These are phyloP conservation scores for Ploettnerulaceae sp. DNA, from an alignment of 2,329 filamentous ascomycete genomes.

Conservation along the genomic window DNA sequence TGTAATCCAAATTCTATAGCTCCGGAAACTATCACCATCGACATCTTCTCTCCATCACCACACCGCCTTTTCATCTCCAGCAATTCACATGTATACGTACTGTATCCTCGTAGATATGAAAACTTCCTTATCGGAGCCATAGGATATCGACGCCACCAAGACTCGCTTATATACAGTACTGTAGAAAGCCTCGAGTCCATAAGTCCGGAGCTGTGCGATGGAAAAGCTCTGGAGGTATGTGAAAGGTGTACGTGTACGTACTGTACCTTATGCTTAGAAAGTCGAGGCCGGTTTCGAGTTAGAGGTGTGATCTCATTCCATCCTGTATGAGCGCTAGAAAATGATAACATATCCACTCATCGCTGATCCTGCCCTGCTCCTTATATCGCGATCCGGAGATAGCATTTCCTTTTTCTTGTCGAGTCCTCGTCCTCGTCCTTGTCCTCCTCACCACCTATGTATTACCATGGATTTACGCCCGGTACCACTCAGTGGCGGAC, in stretches of 20 bases:
- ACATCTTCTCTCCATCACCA: conserved; percentile 3
- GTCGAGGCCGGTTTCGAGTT: too few relatives aligned
- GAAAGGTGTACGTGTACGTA: too few relatives aligned
- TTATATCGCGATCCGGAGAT: neutral
- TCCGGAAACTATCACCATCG: conserved; percentile 25
- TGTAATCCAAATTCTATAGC: too few relatives aligned
- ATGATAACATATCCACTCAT: conserved; percentile 1
- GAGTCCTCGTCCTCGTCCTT: neutral
- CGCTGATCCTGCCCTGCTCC: neutral
- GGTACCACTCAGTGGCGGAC: conserved; percentile 1
- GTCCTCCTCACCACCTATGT: conserved; percentile 5
- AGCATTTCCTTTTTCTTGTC: neutral
- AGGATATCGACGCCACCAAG: too few relatives aligned
- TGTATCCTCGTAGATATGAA: too few relatives aligned
- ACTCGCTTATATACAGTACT: too few relatives aligned
- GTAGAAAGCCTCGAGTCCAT: too few relatives aligned
- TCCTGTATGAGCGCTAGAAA: neutral
- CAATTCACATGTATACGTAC: too few relatives aligned
- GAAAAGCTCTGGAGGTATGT: too few relatives aligned
- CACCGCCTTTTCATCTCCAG: conserved; percentile 25
- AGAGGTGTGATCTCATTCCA: neutral
- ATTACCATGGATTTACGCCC: conserved; percentile 7
- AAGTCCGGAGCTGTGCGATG: too few relatives aligned
- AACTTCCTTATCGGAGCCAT: too few relatives aligned
- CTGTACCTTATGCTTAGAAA: too few relatives aligned